Base-by-base conservation (phyloP, 2,329 filamentous ascomycete genomes). In the Aspergillus ochraceoroseus region DNA sequence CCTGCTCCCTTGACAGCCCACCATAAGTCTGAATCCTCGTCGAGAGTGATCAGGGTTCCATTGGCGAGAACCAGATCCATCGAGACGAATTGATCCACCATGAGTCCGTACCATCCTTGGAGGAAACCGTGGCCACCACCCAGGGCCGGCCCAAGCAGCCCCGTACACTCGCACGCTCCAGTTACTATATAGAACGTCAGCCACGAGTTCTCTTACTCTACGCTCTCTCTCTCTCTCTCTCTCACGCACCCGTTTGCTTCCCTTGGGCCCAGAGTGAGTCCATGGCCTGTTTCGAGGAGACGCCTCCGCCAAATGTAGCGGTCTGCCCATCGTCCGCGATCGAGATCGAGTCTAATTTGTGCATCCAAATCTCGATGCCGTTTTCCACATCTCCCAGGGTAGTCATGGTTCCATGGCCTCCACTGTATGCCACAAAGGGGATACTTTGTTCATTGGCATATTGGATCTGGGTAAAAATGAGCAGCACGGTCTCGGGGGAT, bases 71-170 rank as follows among this genome's bases (percentile, higher is more conserved):
- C 49, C 6, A 55, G 33, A 14, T 56, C 47, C 14, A 52, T 44
- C 8, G 35, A 38, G 17, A 47, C 27, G 7, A 58, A 41, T 23
- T 53, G 53, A 43, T 58, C 55, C 28, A 38, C 44, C 4, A 49
- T 43, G 31, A 50, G 39, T 7, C 55, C 54, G 36, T 56, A 46
- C n/a, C 58, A 64, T 1, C 74, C 72, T 51, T 74, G 67, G 3
- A 72, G 63, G 54, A 65, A 63, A 14, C 75, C 73, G 51, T 73
- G 67, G 3, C 76, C 74, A 33, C 75, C 76, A 2, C 76, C 75
- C 0, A 79, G 66, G 3, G 14, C 32, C 1, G 32, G 27, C 1
- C 37, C 42, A 4, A 41, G 7, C 5, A 44, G 2, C 2, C 32
- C 28, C 3, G 37, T 32, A 22, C 42, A 44, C 2, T 7, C 14